A percentile compares a stretch with the other conserved stretches of the same genome.
Evolutionary conservation across 208 protist species (phyloP).

Genomic region (Crithidia acanthocephali): DNA sequence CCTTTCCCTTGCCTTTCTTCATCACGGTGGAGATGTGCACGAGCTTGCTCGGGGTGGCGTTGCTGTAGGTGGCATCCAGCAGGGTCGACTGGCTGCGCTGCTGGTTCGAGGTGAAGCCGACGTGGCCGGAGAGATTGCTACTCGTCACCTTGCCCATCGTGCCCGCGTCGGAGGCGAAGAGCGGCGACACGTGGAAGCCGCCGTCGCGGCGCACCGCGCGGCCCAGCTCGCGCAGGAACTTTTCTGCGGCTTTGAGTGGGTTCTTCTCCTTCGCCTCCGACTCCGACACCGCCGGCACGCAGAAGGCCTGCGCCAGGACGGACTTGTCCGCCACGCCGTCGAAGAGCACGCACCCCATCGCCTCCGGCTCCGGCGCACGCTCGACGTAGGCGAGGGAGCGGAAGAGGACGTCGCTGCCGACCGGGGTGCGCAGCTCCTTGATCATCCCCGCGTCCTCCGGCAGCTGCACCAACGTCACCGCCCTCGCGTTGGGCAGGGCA

Average conservation of each 20-base stretch:
- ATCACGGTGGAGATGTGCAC: slow-evolving; percentile 77
- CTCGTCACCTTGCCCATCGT: slow-evolving; percentile 81
- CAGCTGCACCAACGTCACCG: slow-evolving; percentile 78
- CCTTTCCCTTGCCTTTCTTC: slow-evolving; percentile 36
- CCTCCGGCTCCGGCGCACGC: slow-evolving; percentile 66
- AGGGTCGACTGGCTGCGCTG: slow-evolving; percentile 72
- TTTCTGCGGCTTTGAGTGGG: slow-evolving; percentile 52
- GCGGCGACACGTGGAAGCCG: slow-evolving; percentile 84
- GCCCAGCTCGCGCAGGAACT: slow-evolving; percentile 78
- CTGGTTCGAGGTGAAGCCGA: slow-evolving; percentile 80
- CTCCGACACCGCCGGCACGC: slow-evolving; percentile 46
- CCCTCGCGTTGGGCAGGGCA: slow-evolving; percentile 81
- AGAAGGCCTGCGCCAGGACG: slow-evolving; percentile 77
- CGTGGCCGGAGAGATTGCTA: slow-evolving; percentile 77
- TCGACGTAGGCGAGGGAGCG: slow-evolving; percentile 72
- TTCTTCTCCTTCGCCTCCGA: slow-evolving; percentile 28
- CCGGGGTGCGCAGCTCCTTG: slow-evolving; percentile 51
- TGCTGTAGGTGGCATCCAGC: slow-evolving; percentile 85
- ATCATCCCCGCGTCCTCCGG: slow-evolving; percentile 66
- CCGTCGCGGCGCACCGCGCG: slow-evolving; percentile 82
- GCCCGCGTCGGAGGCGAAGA: slow-evolving; percentile 71
- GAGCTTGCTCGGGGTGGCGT: slow-evolving; percentile 83
- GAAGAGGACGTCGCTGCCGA: slow-evolving; percentile 78
- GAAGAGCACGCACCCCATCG: slow-evolving; percentile 74
- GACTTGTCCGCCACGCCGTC: slow-evolving; percentile 67